Evolutionary conservation across 23 red algal genomes (phyloP).

Genomic region (Pyropia haitanensis): DNA sequence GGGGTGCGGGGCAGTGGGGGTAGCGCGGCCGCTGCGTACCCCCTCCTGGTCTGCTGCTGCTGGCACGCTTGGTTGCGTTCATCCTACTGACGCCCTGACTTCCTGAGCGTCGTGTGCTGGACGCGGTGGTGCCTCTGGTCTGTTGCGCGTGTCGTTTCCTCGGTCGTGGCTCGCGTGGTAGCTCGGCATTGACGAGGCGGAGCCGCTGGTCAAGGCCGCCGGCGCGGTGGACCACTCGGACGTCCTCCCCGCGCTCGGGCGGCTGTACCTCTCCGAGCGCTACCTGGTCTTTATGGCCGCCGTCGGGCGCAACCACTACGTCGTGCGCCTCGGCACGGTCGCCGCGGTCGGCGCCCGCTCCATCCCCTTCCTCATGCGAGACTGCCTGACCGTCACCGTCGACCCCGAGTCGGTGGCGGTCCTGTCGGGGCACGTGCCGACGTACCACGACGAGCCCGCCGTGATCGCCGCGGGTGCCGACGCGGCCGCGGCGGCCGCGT

Average conservation of each 20-base stretch:
- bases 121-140: too few species aligned
- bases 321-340: constrained; percentile 38
- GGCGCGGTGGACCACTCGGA: constrained; percentile 69
- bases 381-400: constrained; percentile 40
- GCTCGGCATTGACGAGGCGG: constrained; percentile 53
- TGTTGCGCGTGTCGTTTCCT: too few species aligned
- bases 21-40: too few species aligned
- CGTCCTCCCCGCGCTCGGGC: constrained; percentile 51
- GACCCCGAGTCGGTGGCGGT: constrained; percentile 37
- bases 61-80: too few species aligned
- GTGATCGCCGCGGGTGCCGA: too few species aligned
- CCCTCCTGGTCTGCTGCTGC: too few species aligned
- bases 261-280: constrained; percentile 56
- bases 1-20: too few species aligned
- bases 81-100: too few species aligned
- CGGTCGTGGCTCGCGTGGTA: background rate
- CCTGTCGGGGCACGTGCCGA: background rate
- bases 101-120: too few species aligned
- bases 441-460: too few species aligned
- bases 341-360: constrained; percentile 18
- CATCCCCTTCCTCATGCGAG: constrained; percentile 63
- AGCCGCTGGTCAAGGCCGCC: constrained; percentile 54
- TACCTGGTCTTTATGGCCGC: constrained; percentile 67
- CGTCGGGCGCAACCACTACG: constrained; percentile 58
- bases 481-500: too few species aligned